Conservation (phyloP, 306 rosid genomes). For the Ceratonia siliqua region DNA sequence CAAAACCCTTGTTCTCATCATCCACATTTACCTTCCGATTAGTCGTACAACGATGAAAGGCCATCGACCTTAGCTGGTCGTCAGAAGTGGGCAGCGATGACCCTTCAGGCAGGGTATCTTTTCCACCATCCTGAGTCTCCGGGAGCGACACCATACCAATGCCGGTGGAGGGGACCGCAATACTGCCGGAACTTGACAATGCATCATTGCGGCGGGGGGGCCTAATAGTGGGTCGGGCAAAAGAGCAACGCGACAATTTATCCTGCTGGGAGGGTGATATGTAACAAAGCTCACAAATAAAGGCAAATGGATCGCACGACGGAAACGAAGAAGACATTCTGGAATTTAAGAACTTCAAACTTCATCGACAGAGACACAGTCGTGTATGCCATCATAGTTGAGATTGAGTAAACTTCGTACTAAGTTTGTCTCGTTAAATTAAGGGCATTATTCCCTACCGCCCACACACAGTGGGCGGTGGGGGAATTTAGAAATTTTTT, state of each 20-base stretch:
- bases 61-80: slow-evolving; percentile 11
- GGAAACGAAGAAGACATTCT: no score
- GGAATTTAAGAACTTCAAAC: no score
- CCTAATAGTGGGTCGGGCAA: background rate
- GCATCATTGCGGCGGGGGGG: background rate
- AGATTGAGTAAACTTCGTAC: no score
- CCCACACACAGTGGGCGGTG: no score
- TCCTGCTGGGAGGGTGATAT: slow-evolving; percentile 41
- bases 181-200: background rate
- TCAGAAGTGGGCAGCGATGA: slow-evolving; percentile 28
- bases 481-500: no score
- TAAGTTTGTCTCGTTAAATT: no score
- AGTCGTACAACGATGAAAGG: background rate
- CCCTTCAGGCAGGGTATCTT: slow-evolving; percentile 55
- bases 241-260: slow-evolving; percentile 6
- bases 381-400: no score
- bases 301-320: slow-evolving; percentile 25
- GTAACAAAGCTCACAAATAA: background rate
- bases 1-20: background rate
- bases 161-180: slow-evolving; percentile 14
- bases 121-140: slow-evolving; percentile 20
- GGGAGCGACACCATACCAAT: slow-evolving; percentile 43
- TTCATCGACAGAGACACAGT: no score
- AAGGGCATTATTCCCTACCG: no score
- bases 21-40: background rate